Percentiles rank a stretch among this genome's conserved stretches.
Evolutionary conservation across 768 basidiomycete genomes (phyloP).

Genomic region (Roridomyces roridus): DNA sequence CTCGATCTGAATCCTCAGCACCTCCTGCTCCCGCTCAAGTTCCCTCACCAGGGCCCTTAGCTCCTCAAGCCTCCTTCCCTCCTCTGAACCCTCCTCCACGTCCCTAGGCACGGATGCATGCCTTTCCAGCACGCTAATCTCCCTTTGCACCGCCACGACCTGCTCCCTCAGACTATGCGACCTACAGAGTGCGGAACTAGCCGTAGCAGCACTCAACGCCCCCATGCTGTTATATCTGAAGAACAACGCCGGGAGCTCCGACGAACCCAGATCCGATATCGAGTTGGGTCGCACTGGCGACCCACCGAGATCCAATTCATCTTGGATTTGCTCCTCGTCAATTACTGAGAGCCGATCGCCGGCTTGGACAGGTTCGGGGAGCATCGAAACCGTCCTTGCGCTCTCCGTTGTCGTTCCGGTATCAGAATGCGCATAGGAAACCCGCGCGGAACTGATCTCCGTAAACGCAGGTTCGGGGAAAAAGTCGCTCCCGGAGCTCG

Average conservation of each 20-base stretch:
- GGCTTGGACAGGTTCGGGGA: too few relatives aligned
- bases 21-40: slow-evolving; percentile 1
- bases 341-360: too few relatives aligned
- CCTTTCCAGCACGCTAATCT: slow-evolving; percentile 1
- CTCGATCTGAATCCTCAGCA: background rate
- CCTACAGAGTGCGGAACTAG: background rate
- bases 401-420: background rate
- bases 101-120: background rate
- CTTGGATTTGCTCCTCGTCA: background rate
- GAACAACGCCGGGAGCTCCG: background rate
- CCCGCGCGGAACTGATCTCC: background rate
- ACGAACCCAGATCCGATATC: background rate
- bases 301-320: background rate
- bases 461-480: background rate
- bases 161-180: background rate
- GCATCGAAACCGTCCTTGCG: background rate
- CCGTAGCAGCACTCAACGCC: background rate
- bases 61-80: background rate
- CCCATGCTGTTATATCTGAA: background rate
- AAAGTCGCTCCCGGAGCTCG: background rate
- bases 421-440: background rate
- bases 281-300: background rate
- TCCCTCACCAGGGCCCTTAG: background rate
- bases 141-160: background rate
- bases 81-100: background rate